phyloP scores from a whole-genome alignment of 345 rosid species.

The Streptanthus diversifolius region DNA sequence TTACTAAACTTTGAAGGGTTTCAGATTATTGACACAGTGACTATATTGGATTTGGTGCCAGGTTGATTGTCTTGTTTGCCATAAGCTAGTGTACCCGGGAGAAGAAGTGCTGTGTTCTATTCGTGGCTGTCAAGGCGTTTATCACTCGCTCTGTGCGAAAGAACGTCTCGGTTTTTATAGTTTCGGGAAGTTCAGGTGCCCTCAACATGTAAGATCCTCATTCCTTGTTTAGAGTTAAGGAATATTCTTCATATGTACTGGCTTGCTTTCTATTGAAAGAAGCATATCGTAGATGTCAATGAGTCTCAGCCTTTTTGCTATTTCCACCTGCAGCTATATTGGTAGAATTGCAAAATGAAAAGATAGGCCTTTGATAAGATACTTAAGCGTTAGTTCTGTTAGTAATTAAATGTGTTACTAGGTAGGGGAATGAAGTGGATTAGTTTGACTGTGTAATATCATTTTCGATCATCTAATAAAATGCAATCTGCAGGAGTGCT shows the following conservation, averaged over 20 bases:
- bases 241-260: not conserved
- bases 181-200: conserved; percentile 63
- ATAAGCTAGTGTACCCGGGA: conserved; percentile 46
- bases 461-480: not conserved
- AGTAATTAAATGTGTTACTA: not conserved
- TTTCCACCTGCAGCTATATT: not conserved
- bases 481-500: conserved; percentile 54
- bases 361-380: not conserved
- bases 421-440: not conserved
- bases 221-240: not conserved
- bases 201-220: conserved; percentile 70
- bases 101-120: conserved; percentile 67
- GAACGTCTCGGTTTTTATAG: conserved; percentile 41
- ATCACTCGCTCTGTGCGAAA: conserved; percentile 57
- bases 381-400: not conserved
- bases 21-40: conserved; percentile 1
- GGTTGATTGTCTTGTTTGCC: conserved; percentile 70
- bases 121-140: conserved; percentile 57
- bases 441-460: not conserved
- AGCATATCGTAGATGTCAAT: not conserved
- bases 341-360: not conserved
- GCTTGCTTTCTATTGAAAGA: not conserved
- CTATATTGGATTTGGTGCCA: conserved; percentile 31
- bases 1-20: not conserved
- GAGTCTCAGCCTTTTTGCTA: not conserved